phyloP scores from a whole-genome alignment of 768 basidiomycete genomes.

The Fibroporia radiculosa region DNA sequence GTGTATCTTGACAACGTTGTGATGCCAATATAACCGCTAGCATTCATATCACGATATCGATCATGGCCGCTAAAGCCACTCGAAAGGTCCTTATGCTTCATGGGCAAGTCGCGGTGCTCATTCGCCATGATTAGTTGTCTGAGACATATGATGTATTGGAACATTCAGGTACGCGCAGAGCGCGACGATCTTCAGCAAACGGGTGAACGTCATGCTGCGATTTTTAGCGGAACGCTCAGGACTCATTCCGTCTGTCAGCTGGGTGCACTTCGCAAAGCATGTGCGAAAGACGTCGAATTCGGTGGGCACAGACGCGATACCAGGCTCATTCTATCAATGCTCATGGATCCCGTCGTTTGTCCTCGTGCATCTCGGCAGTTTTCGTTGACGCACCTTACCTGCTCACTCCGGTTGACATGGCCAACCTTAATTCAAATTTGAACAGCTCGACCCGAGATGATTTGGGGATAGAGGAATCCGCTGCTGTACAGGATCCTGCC shows the following conservation, averaged over 20 bases:
- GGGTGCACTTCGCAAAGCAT: conserved; percentile 65
- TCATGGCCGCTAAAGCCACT: conserved; percentile 9
- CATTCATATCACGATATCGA: background rate
- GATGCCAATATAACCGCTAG: too few species aligned
- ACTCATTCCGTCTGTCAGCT: conserved; percentile 33
- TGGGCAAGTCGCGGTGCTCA: conserved; percentile 25
- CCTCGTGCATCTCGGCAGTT: conserved; percentile 32
- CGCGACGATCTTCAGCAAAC: conserved; percentile 60
- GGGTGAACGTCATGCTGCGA: conserved; percentile 34
- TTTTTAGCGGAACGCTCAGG: conserved; percentile 1
- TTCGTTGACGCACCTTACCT: conserved; percentile 68
- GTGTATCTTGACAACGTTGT: too few species aligned
- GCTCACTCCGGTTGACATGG: conserved; percentile 58
- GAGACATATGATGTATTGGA: conserved; percentile 1
- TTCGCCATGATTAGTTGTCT: conserved; percentile 1
- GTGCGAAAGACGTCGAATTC: conserved; percentile 56
- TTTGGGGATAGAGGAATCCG: conserved; percentile 33
- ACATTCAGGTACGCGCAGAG: conserved; percentile 61
- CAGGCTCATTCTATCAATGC: background rate
- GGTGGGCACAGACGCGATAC: conserved; percentile 30
- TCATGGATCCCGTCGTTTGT: background rate
- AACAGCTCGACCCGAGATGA: conserved; percentile 23
- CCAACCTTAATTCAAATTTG: conserved; percentile 19
- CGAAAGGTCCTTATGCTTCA: conserved; percentile 39
- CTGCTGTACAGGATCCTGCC: conserved; percentile 37